phyloP scores from a whole-genome alignment of 768 basidiomycete genomes.

The Mycena filopes region DNA sequence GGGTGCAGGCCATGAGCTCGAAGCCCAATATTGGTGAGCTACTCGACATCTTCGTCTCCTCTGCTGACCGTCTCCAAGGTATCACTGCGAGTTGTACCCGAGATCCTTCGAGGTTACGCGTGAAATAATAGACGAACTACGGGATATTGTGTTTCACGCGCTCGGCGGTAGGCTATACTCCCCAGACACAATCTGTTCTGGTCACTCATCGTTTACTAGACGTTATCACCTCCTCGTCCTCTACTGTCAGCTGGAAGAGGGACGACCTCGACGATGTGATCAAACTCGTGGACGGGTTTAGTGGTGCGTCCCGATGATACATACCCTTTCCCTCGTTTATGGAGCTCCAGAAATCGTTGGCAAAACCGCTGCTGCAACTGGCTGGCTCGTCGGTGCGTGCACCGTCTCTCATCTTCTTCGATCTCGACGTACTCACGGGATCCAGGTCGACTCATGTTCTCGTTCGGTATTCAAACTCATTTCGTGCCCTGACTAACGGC shows the following conservation, averaged over 20 bases:
- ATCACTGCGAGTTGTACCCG: conserved; percentile 10
- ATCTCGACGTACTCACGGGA: not conserved
- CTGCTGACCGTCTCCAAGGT: conserved; percentile 23
- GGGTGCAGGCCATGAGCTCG: conserved; percentile 48
- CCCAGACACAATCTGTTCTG: too few species aligned
- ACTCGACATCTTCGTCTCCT: not conserved
- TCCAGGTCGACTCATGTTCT: conserved; percentile 55
- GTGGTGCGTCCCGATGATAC: conserved; percentile 24
- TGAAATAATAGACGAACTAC: conserved; percentile 46
- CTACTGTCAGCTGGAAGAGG: conserved; percentile 40
- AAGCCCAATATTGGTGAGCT: conserved; percentile 55
- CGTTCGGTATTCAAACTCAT: conserved; percentile 45
- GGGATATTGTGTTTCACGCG: conserved; percentile 50
- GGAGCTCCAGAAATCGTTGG: conserved; percentile 5
- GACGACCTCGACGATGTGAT: conserved; percentile 52
- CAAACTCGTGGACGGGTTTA: conserved; percentile 44
- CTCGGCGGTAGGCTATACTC: conserved; percentile 46
- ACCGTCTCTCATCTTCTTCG: not conserved
- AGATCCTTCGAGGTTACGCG: conserved; percentile 32
- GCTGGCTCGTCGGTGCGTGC: conserved; percentile 42
- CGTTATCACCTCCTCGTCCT: conserved; percentile 41
- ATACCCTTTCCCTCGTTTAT: not conserved
- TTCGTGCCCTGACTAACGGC: conserved; percentile 13
- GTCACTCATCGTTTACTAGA: too few species aligned
- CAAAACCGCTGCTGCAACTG: not conserved